Conservation (phyloP, 768 basidiomycete species). For the Auriscalpium orientale region DNA sequence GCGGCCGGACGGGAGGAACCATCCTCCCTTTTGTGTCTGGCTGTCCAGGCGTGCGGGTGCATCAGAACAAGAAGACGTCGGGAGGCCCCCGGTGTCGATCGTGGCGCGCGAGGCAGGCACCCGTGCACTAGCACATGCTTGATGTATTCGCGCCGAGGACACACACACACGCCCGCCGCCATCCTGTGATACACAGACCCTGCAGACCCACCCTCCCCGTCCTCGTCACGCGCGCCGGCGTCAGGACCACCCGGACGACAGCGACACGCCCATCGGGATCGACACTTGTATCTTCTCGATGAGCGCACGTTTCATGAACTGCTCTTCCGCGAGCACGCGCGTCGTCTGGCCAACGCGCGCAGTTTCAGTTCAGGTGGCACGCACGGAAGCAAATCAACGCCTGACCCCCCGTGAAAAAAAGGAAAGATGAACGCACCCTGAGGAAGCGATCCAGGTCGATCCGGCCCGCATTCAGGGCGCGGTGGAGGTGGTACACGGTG, state of each 20-base stretch:
- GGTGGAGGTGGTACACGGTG: conserved; percentile 93
- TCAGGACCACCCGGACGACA: conserved; percentile 7
- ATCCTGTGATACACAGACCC: too few relatives aligned
- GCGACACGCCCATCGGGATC: conserved; percentile 38
- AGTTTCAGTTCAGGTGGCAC: not conserved
- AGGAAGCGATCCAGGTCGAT: conserved; percentile 94
- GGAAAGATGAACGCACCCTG: conserved; percentile 71
- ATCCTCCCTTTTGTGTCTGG: too few relatives aligned
- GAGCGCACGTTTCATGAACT: conserved; percentile 93
- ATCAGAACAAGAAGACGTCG: too few relatives aligned
- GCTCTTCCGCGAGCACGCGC: conserved; percentile 86
- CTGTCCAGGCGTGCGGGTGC: too few relatives aligned
- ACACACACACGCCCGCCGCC: too few relatives aligned
- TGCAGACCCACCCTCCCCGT: too few relatives aligned
- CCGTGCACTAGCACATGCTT: too few relatives aligned
- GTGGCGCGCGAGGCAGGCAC: too few relatives aligned
- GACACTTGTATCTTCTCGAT: conserved; percentile 80
- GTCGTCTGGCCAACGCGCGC: conserved; percentile 46
- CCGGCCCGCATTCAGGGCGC: conserved; percentile 84
- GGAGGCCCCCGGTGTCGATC: too few relatives aligned
- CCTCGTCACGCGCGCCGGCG: not conserved
- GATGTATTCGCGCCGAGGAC: too few relatives aligned
- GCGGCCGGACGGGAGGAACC: too few relatives aligned
- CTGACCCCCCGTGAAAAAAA: too few relatives aligned
- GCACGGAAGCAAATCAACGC: not conserved